A percentile compares a stretch with the other conserved stretches of the same genome.
Conservation (phyloP, 2,329 filamentous ascomycete species). For the Delphinella strobiligena region DNA sequence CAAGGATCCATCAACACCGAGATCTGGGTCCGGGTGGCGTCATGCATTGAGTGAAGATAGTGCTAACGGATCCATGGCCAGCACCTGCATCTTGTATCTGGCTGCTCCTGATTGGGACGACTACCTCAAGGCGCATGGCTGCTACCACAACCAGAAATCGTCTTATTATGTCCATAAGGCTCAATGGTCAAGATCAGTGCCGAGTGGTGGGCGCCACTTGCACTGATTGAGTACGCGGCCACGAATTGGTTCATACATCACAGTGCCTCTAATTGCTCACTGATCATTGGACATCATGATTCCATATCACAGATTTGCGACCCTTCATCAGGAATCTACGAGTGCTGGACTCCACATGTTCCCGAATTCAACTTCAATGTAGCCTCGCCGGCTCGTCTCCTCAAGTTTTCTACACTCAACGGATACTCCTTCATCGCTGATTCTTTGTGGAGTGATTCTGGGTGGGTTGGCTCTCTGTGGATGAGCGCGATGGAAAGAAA, state of each 20-base stretch:
- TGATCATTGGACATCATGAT: background rate
- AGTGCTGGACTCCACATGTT: background rate
- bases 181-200: background rate
- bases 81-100: background rate
- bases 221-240: background rate
- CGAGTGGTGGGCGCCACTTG: background rate
- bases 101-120: background rate
- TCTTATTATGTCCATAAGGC: background rate
- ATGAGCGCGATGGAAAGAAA: no score
- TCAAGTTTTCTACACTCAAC: no score
- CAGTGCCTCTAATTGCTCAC: background rate
- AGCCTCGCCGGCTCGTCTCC: no score
- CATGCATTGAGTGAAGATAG: background rate
- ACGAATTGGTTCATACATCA: background rate
- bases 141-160: background rate
- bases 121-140: background rate
- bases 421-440: no score
- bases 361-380: no score
- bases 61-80: background rate
- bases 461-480: no score
- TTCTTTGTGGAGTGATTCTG: no score
- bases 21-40: background rate
- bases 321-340: background rate
- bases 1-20: background rate
- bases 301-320: background rate